Evolutionary conservation across 2,329 filamentous ascomycete genomes (phyloP).

Genomic region (Fusarium sp.): DNA sequence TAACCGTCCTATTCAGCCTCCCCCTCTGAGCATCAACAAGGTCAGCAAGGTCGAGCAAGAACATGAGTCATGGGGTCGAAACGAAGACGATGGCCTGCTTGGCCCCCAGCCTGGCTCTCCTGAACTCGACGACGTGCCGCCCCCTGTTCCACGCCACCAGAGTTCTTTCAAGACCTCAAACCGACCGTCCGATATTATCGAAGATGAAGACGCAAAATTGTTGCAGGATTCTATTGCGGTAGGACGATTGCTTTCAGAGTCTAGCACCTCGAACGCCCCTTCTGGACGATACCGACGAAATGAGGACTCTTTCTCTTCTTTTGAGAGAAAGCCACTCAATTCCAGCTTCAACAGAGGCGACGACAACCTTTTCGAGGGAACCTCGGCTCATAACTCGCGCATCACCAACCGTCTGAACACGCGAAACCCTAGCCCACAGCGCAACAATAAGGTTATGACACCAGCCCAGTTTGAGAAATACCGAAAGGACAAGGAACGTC

Average conservation of each 20-base stretch:
- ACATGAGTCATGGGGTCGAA: conserved; percentile 64
- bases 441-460: conserved; percentile 87
- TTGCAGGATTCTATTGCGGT: conserved; percentile 64
- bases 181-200: conserved; percentile 53
- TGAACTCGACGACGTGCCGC: conserved; percentile 53
- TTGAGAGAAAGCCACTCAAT: conserved; percentile 44
- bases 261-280: conserved; percentile 27
- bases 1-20: conserved; percentile 56
- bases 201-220: conserved; percentile 66
- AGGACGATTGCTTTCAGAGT: conserved; percentile 57
- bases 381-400: conserved; percentile 52
- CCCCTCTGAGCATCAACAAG: conserved; percentile 61
- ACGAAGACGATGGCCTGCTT: conserved; percentile 60
- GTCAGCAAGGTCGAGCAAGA: conserved; percentile 57
- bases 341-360: conserved; percentile 58
- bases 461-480: conserved; percentile 87
- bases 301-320: conserved; percentile 54
- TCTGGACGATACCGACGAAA: conserved; percentile 52
- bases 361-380: conserved; percentile 67
- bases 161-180: conserved; percentile 48
- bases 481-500: conserved; percentile 77
- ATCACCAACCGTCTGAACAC: conserved; percentile 51
- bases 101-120: conserved; percentile 52
- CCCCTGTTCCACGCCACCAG: conserved; percentile 56
- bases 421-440: conserved; percentile 54